These are phyloP conservation scores for Termitomyces sp. DNA, from an alignment of 768 basidiomycete species.

Conservation along the genomic window DNA sequence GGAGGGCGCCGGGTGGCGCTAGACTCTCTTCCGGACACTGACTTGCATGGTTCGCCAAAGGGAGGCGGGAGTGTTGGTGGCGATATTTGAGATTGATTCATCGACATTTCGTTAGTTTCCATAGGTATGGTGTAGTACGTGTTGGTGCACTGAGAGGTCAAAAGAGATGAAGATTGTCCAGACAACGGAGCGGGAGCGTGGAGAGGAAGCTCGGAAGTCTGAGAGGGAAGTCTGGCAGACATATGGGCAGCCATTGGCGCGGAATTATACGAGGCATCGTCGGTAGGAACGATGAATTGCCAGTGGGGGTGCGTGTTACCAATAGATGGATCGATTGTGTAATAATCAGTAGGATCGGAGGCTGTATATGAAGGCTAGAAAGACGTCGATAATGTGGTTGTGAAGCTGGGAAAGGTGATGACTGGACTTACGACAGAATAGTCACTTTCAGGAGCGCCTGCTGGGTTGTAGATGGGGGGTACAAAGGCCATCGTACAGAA, in stretches of 20 bases:
- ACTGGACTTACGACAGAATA: not conserved
- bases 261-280: not conserved
- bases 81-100: constrained; percentile 1
- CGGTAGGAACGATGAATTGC: not conserved
- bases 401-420: not conserved
- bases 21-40: constrained; percentile 2
- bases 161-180: constrained; percentile 12
- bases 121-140: not conserved
- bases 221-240: constrained; percentile 3
- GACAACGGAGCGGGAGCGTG: constrained; percentile 23
- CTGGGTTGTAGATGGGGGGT: not conserved
- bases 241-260: not conserved
- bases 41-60: constrained; percentile 5
- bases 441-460: not conserved
- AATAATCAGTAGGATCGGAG: not conserved
- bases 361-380: not conserved
- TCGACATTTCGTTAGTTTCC: not conserved
- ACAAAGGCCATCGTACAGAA: not conserved
- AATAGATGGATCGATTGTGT: not conserved
- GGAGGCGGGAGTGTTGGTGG: not conserved
- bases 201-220: constrained; percentile 16
- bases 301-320: not conserved
- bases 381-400: not conserved
- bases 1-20: constrained; percentile 15
- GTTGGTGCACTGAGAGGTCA: constrained; percentile 2